Evolutionary conservation across 306 rosid genomes (phyloP), one percentile per base, ranked within the genome.

Genomic region (Malus fusca): DNA sequence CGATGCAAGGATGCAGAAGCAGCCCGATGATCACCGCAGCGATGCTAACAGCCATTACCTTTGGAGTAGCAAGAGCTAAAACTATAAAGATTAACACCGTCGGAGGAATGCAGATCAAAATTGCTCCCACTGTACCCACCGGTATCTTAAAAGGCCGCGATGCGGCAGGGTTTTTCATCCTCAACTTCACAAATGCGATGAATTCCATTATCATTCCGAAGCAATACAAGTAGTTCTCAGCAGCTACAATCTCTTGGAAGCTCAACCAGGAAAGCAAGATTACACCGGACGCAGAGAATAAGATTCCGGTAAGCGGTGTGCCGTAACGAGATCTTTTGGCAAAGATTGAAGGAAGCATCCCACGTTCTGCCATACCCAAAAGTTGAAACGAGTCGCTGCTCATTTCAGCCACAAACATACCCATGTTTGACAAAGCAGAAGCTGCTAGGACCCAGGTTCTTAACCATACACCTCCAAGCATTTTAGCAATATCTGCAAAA

Each of bases 141-240:
- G 92, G 90, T 18, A 89, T 73, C 77, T 80, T 86, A 52, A 78
- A 87, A 76, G 93, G 93, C 78, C 92, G 67, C 40, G 77, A 42
- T 0, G 78, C 71, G 66, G 42, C 75, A 9, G 92, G 94, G 14
- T 75, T 69, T 66, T 83, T 79, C 42, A 80, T 74, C 77, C 94
- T 89, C 26, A 89, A 73, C 77, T 76, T 87, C 73, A 88, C 81
- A 79, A 89, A 91, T 22, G 97, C 90, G 4, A 82, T 72, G 71
- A 87, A 88, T 77, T 91, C 94, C 91, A 85, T 76, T 11, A 89
- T 81, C 92, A 91, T 91, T 65, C 94, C 92, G 33, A 91, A 86
- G 62, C 92, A 87, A 81, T 89, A 87, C 78, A 88, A 72, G 72
- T 82, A 87, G 77, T 89, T 89, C 46, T 89, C 92, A 8, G 88